Conservation (phyloP, 805 yeast species). For the Tetrapisispora pingtungensis region DNA sequence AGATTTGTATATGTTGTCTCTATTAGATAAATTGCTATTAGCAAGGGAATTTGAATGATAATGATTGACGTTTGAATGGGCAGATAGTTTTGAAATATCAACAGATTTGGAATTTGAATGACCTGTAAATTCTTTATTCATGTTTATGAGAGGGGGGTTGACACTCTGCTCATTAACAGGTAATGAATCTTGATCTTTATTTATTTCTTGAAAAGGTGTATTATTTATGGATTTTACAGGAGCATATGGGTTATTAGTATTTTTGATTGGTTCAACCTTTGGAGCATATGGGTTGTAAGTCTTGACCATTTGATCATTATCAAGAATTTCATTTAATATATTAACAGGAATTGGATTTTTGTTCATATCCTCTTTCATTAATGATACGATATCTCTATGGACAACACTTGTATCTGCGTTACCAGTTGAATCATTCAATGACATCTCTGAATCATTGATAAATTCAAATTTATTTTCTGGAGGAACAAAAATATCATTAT, state of each 20-base stretch:
- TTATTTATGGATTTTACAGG: background rate
- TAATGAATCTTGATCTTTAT: too few relatives aligned
- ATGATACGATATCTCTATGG: background rate
- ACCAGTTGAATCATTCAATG: background rate
- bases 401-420: slow-evolving; percentile 3
- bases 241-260: background rate
- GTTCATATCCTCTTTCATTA: background rate
- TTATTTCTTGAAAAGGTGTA: background rate
- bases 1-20: background rate
- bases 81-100: background rate
- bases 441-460: background rate
- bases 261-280: background rate
- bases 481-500: background rate
- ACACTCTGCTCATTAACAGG: background rate
- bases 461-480: background rate
- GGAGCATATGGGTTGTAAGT: background rate
- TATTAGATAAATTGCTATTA: too few relatives aligned
- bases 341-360: background rate
- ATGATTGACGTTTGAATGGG: background rate
- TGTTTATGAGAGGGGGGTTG: background rate
- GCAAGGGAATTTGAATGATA: background rate
- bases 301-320: too few relatives aligned
- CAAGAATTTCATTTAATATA: background rate
- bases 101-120: background rate
- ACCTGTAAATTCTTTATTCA: background rate